Conservation (phyloP, 2,329 filamentous ascomycete genomes). For the Colletotrichum simmondsii region DNA sequence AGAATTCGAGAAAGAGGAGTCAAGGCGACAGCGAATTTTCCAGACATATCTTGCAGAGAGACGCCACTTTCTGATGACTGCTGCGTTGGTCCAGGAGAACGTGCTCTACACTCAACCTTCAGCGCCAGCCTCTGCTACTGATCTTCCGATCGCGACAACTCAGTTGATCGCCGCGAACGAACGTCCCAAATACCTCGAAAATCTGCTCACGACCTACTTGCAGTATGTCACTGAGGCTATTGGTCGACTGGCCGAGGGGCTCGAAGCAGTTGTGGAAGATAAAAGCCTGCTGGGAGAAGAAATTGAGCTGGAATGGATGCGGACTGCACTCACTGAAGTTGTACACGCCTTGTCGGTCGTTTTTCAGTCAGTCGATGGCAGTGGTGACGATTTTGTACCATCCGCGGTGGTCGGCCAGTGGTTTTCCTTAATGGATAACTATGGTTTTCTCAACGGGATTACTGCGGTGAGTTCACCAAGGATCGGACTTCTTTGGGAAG, state of each 20-base stretch:
- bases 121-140: slow-evolving; percentile 27
- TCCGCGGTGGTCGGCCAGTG: slow-evolving; percentile 72
- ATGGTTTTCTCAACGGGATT: slow-evolving; percentile 76
- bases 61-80: slow-evolving; percentile 73
- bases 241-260: slow-evolving; percentile 56
- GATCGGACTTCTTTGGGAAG: too few species aligned
- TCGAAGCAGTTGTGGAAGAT: slow-evolving; percentile 64
- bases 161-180: slow-evolving; percentile 8
- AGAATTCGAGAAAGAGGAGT: slow-evolving; percentile 71
- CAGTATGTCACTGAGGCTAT: slow-evolving; percentile 60
- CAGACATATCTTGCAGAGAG: slow-evolving; percentile 78
- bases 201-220: slow-evolving; percentile 60
- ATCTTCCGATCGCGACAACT: not conserved
- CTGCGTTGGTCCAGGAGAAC: slow-evolving; percentile 65
- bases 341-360: slow-evolving; percentile 79
- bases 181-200: slow-evolving; percentile 50
- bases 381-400: slow-evolving; percentile 64
- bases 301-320: slow-evolving; percentile 68
- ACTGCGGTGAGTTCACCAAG: slow-evolving; percentile 58
- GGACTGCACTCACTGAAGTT: slow-evolving; percentile 74
- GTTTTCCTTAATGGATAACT: slow-evolving; percentile 78
- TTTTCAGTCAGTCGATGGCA: slow-evolving; percentile 75
- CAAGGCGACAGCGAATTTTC: slow-evolving; percentile 75
- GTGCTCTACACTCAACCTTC: slow-evolving; percentile 52
- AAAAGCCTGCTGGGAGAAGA: slow-evolving; percentile 61